Evolutionary conservation across 139 green algal genomes (phyloP).

Genomic region (Cymbomonas tetramitiformis): DNA sequence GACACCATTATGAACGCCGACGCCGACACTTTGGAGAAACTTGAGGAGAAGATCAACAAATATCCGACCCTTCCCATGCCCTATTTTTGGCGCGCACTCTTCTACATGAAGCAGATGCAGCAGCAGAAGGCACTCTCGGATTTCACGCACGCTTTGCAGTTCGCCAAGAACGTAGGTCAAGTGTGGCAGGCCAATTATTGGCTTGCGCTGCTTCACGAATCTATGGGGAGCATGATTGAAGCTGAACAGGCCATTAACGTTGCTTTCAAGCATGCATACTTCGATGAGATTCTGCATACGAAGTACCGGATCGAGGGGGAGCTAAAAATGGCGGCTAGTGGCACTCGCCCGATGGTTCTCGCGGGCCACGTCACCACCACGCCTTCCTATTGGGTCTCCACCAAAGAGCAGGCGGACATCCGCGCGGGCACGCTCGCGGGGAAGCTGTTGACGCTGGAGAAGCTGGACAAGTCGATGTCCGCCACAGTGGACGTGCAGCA

Average conservation of each 20-base stretch:
- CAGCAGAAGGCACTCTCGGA: conserved; percentile 11
- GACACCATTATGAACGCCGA: conserved; percentile 18
- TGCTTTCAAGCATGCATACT: conserved; percentile 17
- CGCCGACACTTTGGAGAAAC: conserved; percentile 6
- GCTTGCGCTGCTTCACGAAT: conserved; percentile 9
- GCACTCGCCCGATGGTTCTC: neutral
- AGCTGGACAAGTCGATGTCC: neutral
- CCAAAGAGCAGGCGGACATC: conserved; percentile 11
- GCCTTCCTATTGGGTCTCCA: conserved; percentile 12
- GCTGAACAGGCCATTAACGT: conserved; percentile 10
- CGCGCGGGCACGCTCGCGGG: neutral
- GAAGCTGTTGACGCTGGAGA: conserved; percentile 3
- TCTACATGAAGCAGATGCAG: neutral
- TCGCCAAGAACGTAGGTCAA: neutral
- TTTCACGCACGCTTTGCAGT: neutral
- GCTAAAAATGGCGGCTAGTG: neutral
- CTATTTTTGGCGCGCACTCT: conserved; percentile 19
- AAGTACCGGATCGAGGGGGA: conserved; percentile 16
- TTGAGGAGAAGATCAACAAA: conserved; percentile 20
- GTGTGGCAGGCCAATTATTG: conserved; percentile 12
- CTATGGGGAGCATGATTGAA: conserved; percentile 4
- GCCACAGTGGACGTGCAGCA: neutral
- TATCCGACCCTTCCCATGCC: conserved; percentile 17
- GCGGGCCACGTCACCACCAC: neutral
- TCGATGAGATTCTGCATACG: conserved; percentile 11